Evolutionary conservation across 495 filamentous ascomycete genomes (phyloP).

Genomic region (Penicillium arizonense): DNA sequence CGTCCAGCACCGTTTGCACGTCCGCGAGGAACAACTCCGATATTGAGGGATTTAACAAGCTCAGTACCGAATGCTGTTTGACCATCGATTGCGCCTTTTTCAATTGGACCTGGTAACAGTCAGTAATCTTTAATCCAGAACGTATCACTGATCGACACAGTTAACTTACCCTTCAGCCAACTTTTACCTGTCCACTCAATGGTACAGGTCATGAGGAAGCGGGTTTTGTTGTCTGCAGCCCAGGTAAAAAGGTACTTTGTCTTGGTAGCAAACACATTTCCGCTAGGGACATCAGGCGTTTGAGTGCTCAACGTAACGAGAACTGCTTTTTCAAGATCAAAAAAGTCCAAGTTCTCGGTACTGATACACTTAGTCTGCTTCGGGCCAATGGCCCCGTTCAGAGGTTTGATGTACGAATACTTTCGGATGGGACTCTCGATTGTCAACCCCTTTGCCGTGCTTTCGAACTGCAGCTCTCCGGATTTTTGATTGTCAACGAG

Average conservation of each 20-base stretch:
- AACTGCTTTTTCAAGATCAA: constrained; percentile 86
- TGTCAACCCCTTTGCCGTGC: constrained; percentile 74
- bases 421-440: constrained; percentile 69
- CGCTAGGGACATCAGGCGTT: constrained; percentile 93
- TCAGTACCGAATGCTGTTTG: constrained; percentile 79
- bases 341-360: constrained; percentile 72
- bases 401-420: constrained; percentile 90
- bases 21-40: constrained; percentile 65
- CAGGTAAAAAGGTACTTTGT: constrained; percentile 94
- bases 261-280: constrained; percentile 86
- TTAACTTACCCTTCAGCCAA: constrained; percentile 84
- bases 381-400: constrained; percentile 80
- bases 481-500: constrained; percentile 85
- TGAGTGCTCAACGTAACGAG: constrained; percentile 77
- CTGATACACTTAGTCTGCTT: constrained; percentile 95
- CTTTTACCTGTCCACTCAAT: constrained; percentile 98
- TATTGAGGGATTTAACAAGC: constrained; percentile 68
- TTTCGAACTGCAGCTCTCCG: constrained; percentile 75
- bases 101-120: constrained; percentile 71
- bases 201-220: constrained; percentile 78
- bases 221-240: constrained; percentile 80
- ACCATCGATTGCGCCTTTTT: constrained; percentile 91
- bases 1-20: constrained; percentile 38
- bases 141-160: neutral
- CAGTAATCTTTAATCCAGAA: constrained; percentile 8